Evolutionary conservation across 169 alveolate genomes (phyloP), one percentile per base, ranked within the genome.

Genomic region (Plasmodium fragile): DNA sequence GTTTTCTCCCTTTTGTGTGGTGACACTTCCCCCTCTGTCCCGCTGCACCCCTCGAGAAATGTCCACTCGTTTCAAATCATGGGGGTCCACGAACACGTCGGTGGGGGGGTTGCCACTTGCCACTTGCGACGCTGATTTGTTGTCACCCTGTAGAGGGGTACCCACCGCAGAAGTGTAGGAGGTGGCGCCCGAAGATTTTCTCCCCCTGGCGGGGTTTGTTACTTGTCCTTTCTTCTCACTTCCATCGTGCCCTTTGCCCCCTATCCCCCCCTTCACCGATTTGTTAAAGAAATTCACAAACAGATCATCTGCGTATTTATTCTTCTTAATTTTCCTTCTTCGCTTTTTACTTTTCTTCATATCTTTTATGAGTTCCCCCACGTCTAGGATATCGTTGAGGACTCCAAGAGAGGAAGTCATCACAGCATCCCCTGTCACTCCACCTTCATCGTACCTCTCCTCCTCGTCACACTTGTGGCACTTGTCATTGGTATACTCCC

Each of bases 301-400:
- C 7, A 73, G 65, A 4, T 45, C 59, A 85, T 85, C 80, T 10
- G 85, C 93, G 65, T 75, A 85, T 75, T 85, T 85, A 49, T 85
- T 85, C 45, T 28, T 73, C 4, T 43, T 73, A 2, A 22, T 36
- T 55, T 85, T 85, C 45, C 80, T 49, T 28, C 79, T 85, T 25
- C 69, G 1, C 22, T 75, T 85, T 73, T 85, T 85, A 30, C 32
- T 75, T 85, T 73, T 85, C 32, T 72, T 85, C 93, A 85, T 30
- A 30, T 85, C 93, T 75, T 85, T 85, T 8, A 85, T 85, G 7
- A 85, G 43, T 32, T 85, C 93, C 5, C 59, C 80, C 0, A 85
- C 85, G 36, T 85, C 85, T 1, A 85, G 69, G n/a, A 85, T 73
- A 5, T 75, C 84, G 41, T 43, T 77, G 2, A 85, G 30, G 6